Percentiles rank a stretch among this genome's conserved stretches.
phyloP scores from a whole-genome alignment of 768 basidiomycete genomes.

The Favolaschia claudopus region DNA sequence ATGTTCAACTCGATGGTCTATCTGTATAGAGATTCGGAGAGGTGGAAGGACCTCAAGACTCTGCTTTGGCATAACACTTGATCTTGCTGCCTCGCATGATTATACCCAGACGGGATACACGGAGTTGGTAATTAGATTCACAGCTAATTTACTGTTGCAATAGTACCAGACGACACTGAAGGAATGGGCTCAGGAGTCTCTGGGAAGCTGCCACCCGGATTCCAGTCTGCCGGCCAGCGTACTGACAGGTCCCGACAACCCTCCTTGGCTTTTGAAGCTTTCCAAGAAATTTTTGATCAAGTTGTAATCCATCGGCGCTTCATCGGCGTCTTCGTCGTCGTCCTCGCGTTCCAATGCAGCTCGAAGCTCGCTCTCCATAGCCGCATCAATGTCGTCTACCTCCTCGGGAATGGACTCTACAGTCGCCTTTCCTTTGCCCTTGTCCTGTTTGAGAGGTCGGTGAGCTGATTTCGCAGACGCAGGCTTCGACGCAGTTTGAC shows the following conservation, averaged over 20 bases:
- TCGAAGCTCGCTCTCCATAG: conserved; percentile 89
- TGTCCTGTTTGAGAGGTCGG: conserved; percentile 20
- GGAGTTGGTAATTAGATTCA: conserved; percentile 6
- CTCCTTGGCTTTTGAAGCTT: conserved; percentile 92
- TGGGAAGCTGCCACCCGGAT: conserved; percentile 75
- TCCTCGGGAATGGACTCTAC: conserved; percentile 44
- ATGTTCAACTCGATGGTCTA: conserved; percentile 98
- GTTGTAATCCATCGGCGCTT: conserved; percentile 76
- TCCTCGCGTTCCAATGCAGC: conserved; percentile 62
- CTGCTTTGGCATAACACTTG: conserved; percentile 90
- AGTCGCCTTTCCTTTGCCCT: conserved; percentile 54
- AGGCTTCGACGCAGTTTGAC: conserved; percentile 32
- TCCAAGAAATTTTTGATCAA: conserved; percentile 97
- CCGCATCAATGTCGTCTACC: conserved; percentile 73
- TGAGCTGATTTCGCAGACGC: conserved; percentile 11
- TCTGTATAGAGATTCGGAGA: conserved; percentile 92
- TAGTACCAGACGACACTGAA: too few relatives aligned
- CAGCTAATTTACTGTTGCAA: conserved; percentile 8
- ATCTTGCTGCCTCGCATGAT: not conserved
- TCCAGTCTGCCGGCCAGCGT: conserved; percentile 88
- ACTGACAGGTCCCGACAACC: conserved; percentile 89
- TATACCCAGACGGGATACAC: not conserved
- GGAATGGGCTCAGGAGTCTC: conserved; percentile 62
- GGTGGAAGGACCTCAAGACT: conserved; percentile 83
- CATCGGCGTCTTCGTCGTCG: conserved; percentile 62